Base-by-base conservation (phyloP, 768 basidiomycete genomes). In the Mycena maculata region DNA sequence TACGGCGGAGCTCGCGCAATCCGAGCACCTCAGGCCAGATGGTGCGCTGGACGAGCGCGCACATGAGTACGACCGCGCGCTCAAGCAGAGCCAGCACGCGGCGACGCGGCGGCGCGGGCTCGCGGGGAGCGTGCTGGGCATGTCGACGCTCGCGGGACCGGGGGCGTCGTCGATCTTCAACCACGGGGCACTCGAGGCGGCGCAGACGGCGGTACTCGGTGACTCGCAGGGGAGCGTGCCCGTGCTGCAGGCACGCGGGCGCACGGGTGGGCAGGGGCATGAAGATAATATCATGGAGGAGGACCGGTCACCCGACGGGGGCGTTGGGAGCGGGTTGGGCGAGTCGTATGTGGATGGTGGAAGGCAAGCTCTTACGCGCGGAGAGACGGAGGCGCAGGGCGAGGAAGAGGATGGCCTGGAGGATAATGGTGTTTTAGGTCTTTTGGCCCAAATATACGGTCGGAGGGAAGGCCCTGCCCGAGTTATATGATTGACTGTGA, bases 401-500 rank as follows among this genome's bases (percentile, higher is more conserved):
- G 84, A 90, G 48, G 89, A 89, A 13, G 92, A 90, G 6, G 90
- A 91, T 27, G 83, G 79, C 22, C 73, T 92, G 68, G 88, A 88
- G 73, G 94, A 96, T 77, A 93, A 87, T 0, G 95, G 96, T 20
- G 90, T 98, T 69, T 79, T 97, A 67, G 94, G 93, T 23, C 74
- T 98, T 68, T 76, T 98, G 72, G 91, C 93, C 45, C 91, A 96
- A 82, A 96, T 98, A 55, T 95, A 96, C 77, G 88, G 86, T 49
- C 82, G 86, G 71, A 83, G 81, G 67, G 87, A 88, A 50, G 85
- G 83, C 62, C 83, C 84, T 60, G 79, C 82, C 7, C 81, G 85
- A 48, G 81, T 84, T 22, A 83, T 88, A 50, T 57, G 42, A 62
- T 36, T n/a, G n/a, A n/a, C n/a, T n/a, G n/a, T n/a, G n/a, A n/a